Conservation (phyloP, 352 stramenopile genomes). For the Phytophthora lateralis region DNA sequence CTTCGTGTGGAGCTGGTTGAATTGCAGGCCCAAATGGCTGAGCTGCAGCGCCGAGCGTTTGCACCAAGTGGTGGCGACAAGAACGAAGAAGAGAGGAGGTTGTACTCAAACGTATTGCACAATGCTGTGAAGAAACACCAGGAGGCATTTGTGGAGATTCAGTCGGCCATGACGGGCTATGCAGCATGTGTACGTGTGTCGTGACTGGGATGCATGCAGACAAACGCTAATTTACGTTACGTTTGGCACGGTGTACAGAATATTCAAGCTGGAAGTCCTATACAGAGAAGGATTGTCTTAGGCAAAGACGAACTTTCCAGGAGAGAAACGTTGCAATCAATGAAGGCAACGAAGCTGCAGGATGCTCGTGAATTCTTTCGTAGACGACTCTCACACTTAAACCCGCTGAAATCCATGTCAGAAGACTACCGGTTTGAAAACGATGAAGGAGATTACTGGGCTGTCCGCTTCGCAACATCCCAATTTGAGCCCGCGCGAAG, state of each 20-base stretch:
- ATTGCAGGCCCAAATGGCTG: constrained; percentile 25
- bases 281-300: constrained; percentile 32
- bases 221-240: not conserved
- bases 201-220: not conserved
- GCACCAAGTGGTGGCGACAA: constrained; percentile 12
- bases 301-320: constrained; percentile 20
- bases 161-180: constrained; percentile 34
- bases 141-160: constrained; percentile 33
- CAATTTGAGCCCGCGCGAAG: constrained; percentile 30
- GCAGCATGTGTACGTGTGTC: constrained; percentile 34
- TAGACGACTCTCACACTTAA: constrained; percentile 20
- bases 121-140: constrained; percentile 38
- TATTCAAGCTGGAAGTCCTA: constrained; percentile 38
- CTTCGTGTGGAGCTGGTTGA: constrained; percentile 29
- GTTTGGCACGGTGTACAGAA: constrained; percentile 16
- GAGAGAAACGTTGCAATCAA: constrained; percentile 8
- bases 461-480: constrained; percentile 33
- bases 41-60: constrained; percentile 33
- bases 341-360: constrained; percentile 32
- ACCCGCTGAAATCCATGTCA: constrained; percentile 31
- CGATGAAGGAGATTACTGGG: constrained; percentile 31
- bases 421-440: constrained; percentile 41
- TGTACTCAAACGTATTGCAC: constrained; percentile 33
- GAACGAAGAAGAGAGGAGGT: constrained; percentile 11
- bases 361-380: constrained; percentile 26